Conservation (phyloP, 2,329 filamentous ascomycete species). For the Emmonsia crescens region DNA sequence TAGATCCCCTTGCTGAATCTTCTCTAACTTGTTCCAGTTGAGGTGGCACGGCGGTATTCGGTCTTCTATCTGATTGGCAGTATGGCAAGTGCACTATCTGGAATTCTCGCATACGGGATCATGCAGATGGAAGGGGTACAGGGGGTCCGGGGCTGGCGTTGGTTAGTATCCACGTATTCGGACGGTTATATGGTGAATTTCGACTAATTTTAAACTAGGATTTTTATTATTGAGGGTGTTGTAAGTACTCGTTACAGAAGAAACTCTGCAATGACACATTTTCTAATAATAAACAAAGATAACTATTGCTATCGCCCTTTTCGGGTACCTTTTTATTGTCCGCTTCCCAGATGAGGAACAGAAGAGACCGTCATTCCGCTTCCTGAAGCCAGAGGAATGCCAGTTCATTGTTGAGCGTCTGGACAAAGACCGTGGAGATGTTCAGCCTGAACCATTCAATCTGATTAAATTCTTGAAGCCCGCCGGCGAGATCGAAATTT, state of each 20-base stretch:
- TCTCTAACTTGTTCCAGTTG: slow-evolving; percentile 11
- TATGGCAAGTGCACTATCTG: slow-evolving; percentile 32
- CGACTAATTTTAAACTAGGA: slow-evolving; percentile 4
- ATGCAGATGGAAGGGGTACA: slow-evolving; percentile 20
- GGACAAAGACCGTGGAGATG: slow-evolving; percentile 39
- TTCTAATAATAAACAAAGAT: slow-evolving; percentile 3
- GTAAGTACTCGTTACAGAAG: slow-evolving; percentile 4
- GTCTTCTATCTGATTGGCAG: slow-evolving; percentile 37
- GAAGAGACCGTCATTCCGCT: slow-evolving; percentile 15
- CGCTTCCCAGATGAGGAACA: slow-evolving; percentile 10
- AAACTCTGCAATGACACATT: neutral
- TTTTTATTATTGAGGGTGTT: slow-evolving; percentile 12
- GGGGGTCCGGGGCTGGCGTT: slow-evolving; percentile 18
- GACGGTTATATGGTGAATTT: neutral
- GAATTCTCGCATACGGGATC: slow-evolving; percentile 30
- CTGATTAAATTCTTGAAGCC: slow-evolving; percentile 32
- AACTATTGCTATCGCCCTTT: slow-evolving; percentile 7
- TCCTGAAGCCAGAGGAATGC: slow-evolving; percentile 36
- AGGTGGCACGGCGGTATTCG: slow-evolving; percentile 30
- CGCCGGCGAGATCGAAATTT: slow-evolving; percentile 38
- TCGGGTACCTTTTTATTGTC: slow-evolving; percentile 8
- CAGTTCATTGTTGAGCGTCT: slow-evolving; percentile 38
- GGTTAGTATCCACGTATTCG: slow-evolving; percentile 7
- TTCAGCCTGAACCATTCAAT: slow-evolving; percentile 33
- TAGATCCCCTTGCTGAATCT: neutral